A percentile compares a stretch with the other conserved stretches of the same genome.
Conservation (phyloP, 73 alveolate species). For the Blepharisma stoltei region DNA sequence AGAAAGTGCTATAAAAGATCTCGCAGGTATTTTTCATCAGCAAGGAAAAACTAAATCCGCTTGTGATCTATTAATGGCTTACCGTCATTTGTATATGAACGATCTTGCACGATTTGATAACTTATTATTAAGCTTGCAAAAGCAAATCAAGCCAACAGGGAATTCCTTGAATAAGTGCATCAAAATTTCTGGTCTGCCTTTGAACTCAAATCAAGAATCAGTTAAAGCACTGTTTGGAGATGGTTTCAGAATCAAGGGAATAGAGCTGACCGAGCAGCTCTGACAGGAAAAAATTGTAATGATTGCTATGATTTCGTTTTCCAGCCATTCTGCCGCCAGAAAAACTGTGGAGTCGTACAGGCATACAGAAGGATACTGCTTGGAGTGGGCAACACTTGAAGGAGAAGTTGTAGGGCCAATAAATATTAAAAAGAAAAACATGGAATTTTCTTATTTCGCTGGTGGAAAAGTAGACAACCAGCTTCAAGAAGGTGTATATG, state of each 20-base stretch:
- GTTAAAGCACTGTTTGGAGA: too few species aligned
- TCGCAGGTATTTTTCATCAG: neutral
- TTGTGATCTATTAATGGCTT: neutral
- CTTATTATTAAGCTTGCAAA: neutral
- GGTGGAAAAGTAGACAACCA: too few species aligned
- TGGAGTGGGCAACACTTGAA: neutral
- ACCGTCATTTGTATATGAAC: neutral
- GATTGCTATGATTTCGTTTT: neutral
- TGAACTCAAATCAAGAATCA: too few species aligned
- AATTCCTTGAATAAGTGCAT: neutral
- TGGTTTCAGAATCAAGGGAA: too few species aligned
- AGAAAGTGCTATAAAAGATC: slow-evolving; percentile 2
- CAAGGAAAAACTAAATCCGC: neutral
- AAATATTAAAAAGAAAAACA: too few species aligned
- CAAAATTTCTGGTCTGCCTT: neutral
- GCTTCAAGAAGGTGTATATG: too few species aligned
- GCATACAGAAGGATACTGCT: neutral
- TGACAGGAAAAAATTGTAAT: neutral
- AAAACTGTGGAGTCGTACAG: neutral
- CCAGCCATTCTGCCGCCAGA: slow-evolving; percentile 1
- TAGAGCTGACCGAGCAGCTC: neutral
- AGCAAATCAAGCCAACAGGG: neutral
- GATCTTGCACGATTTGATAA: neutral
- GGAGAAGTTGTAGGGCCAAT: neutral
- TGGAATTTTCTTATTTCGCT: too few species aligned